Base-by-base conservation (phyloP, 1,139 yeast species). In the Zygotorulaspora mrakii region DNA sequence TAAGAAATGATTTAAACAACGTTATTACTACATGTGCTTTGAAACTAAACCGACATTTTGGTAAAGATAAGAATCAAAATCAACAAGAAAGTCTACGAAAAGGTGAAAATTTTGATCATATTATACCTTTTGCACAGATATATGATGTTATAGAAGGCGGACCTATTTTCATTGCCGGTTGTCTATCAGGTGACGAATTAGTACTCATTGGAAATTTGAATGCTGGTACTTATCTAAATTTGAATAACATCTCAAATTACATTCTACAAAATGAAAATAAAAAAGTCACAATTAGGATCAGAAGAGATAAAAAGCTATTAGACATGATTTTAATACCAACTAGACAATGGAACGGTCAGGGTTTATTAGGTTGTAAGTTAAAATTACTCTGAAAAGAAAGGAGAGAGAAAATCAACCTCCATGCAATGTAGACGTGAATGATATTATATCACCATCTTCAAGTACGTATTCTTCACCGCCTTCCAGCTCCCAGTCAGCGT, bases 401-500 rank as follows among this genome's bases (percentile, higher is more conserved):
- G 29, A 6, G 14, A 4, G 21, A n/a, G n/a, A n/a, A n/a, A n/a
- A 10, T 63, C 66, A 89, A 37, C 98, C 98, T 10, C 98, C 98
- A 55, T 91, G 98, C 46, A 91, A 70, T 2, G 98, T 91, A 37
- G 95, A 84, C 4, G 96, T 91, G 57, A 91, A 89, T 3, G 94
- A 77, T 31, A 91, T 73, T 20, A 77, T 73, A 63, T 91, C 98
- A 11, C 86, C 82, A 33, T 74, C 67, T 57, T 85, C 85, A 14
- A 91, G 63, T 12, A 73, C 77, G 54, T 88, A 88, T 7, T 77
- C 82, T 54, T 85, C 91, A 64, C 81, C 88, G 9, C 89, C 97
- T 59, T 88, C 95, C 21, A 91, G 66, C 57, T 91, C 98, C 98
- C 98, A 91, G 65, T 91, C 98, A 0, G 95, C 81, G 57, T 91